Base-by-base conservation (phyloP, 306 rosid genomes). In the Crotalaria pallida region DNA sequence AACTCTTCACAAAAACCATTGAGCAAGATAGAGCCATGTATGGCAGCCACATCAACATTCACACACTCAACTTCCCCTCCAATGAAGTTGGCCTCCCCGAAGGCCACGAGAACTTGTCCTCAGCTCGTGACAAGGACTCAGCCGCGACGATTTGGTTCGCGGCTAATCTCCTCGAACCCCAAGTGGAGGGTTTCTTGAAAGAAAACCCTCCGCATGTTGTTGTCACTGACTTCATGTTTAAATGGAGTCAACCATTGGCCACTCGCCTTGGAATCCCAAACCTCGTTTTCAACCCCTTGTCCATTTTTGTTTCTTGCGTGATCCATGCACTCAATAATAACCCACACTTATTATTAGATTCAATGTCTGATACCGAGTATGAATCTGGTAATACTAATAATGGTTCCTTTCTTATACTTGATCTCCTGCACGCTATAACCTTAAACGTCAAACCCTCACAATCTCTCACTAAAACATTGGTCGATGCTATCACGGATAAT, bases 341-440 rank as follows among this genome's bases (percentile, higher is more conserved):
- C 6, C 62, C 63, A 13, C 55, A 61, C 5, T 15, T 1, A 2
- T 11, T n/a, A 7, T 49, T 26, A 1, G 31, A 26, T 1, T n/a
- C n/a, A n/a, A n/a, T n/a, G n/a, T n/a, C n/a, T n/a, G n/a, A n/a
- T n/a, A n/a, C n/a, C n/a, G n/a, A n/a, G n/a, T 26, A 2, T 26
- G 31, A 26, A 26, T 26, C 31, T 26, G 31, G n/a, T n/a, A n/a
- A 26, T 26, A 1, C 31, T 26, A 3, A 26, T 1, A 6, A 1
- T 34, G 40, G 1, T 0, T n/a, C n/a, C n/a, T 58, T 67, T 12
- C 10, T 58, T 3, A 8, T 81, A 36, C 51, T 69, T 0, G 75
- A 69, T 22, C 48, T 81, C 8, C 81, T 79, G 0, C 63, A 81
- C 8, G 10, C 41, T 1, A 19, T 81, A 5, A 47, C 73, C 6